phyloP scores from a whole-genome alignment of 2,329 filamentous ascomycete species.

The Fusarium oxysporum region DNA sequence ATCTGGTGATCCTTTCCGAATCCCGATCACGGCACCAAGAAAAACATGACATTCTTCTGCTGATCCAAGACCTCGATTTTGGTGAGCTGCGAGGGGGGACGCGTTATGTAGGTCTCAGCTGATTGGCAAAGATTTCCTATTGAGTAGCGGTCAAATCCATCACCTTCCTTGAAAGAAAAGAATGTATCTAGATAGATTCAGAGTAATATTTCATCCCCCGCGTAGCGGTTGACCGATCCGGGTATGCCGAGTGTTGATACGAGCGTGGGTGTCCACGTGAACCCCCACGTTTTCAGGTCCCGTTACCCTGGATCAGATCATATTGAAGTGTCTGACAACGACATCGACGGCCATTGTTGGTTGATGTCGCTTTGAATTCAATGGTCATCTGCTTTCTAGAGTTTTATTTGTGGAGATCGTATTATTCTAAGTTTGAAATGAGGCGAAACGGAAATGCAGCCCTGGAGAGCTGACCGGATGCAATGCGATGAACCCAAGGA shows the following conservation, averaged over 20 bases:
- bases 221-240: constrained; percentile 1
- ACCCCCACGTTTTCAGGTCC: constrained; percentile 14
- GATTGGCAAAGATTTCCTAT: background rate
- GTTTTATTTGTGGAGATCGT: background rate
- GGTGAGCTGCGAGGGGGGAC: background rate
- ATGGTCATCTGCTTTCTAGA: constrained; percentile 2
- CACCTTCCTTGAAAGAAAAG: background rate
- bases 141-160: background rate
- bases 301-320: constrained; percentile 19
- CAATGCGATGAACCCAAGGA: accelerated
- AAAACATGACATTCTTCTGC: background rate
- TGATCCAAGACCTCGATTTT: background rate
- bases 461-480: background rate
- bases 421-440: background rate
- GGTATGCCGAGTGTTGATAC: constrained; percentile 13
- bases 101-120: background rate
- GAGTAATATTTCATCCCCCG: constrained; percentile 13
- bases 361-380: background rate
- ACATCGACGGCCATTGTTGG: background rate
- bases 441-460: background rate
- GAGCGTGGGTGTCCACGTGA: constrained; percentile 15
- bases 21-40: background rate
- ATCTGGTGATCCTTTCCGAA: constrained; percentile 6
- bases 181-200: accelerated
- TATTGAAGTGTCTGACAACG: background rate